Evolutionary conservation across 2,329 filamentous ascomycete genomes (phyloP), one percentile per base, ranked within the genome.

Genomic region (Fusarium odoratissimum): DNA sequence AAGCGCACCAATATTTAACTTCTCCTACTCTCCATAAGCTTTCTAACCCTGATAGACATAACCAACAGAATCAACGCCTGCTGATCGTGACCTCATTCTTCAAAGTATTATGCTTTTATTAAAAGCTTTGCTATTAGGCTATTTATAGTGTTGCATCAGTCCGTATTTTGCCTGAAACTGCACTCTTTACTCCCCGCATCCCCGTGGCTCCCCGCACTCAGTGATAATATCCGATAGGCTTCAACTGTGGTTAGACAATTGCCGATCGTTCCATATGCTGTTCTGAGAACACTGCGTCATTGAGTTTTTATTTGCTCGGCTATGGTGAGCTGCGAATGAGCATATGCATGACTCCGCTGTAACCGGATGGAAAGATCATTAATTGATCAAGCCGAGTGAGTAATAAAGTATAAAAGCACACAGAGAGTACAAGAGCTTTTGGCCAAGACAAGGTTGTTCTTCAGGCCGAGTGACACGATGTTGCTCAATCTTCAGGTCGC

Each of bases 381-480:
- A 16, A 19, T 2, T 37, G 4, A 8, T 11, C 3, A n/a, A 11
- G 19, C 2, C 9, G 14, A 14, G 12, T 2, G 5, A 12, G 7
- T 5, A n/a, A 7, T 4, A 8, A 38, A 42, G 13, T 65, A 65
- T 66, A 66, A 42, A 42, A 7, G 8, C 1, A 6, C 8, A 5
- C 16, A 4, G 3, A 0, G 1, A 5, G 10, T 23, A 8, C 7
- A 2, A 1, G 7, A 17, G 25, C 1, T 14, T 8, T 41, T 16
- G 17, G 10, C 0, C 14, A 7, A 14, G 13, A 3, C 12, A 49
- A 17, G 8, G 10, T 23, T 16, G 4, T 8, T 17, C 3, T 16
- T 5, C 6, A 1, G 3, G 19, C 5, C 0, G 11, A 25, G 6
- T 12, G 4, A 21, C 9, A 51, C 2, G 0, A 66, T 59, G 51